Base-by-base conservation (phyloP, 2,329 filamentous ascomycete genomes). In the Aureobasidium sp. region DNA sequence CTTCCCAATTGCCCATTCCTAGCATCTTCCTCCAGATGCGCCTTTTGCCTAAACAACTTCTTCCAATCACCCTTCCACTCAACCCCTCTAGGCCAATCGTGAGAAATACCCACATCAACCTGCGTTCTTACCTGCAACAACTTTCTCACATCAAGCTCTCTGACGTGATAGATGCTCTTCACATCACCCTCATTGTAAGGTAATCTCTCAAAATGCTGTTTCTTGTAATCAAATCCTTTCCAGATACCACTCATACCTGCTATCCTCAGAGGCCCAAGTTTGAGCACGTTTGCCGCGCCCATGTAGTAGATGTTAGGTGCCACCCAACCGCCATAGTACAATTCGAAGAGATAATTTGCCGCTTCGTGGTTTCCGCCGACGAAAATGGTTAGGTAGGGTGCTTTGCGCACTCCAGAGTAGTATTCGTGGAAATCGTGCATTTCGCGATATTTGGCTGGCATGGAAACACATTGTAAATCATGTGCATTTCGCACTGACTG, bases 241-340 rank as follows among this genome's bases (percentile, higher is more conserved):
- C 90, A 99, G 65, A 99, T 99, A 6, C 94, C 94, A 58, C 90
- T 94, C 72, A 97, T 79, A 5, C 88, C 93, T 37, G 91, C 90
- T 64, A 99, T 96, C 27, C 94, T 86, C 53, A 99, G 77, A 1
- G 90, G 88, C 0, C 93, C 93, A 36, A 95, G 79, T 21, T 88
- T 86, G 42, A 99, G 73, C 9, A 99, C 87, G 71, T 96, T 97
- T 63, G 94, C 91, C 37, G 91, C 90, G 53, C 94, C 94, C 73
- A 97, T 82, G 76, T 97, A 99, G 79, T 97, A 99, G 65, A 99
- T 97, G 67, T 94, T 96, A 10, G 91, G 91, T 8, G 93, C 93
- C 6, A 91, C 94, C 94, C 94, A 99, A 55, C 94, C 94, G 57
- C 94, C 94, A 71, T 97, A 96, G 77, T 90, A 96, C 0, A 99